Conservation (phyloP, 176 grass and related monocot species). For the Typha latifolia region DNA sequence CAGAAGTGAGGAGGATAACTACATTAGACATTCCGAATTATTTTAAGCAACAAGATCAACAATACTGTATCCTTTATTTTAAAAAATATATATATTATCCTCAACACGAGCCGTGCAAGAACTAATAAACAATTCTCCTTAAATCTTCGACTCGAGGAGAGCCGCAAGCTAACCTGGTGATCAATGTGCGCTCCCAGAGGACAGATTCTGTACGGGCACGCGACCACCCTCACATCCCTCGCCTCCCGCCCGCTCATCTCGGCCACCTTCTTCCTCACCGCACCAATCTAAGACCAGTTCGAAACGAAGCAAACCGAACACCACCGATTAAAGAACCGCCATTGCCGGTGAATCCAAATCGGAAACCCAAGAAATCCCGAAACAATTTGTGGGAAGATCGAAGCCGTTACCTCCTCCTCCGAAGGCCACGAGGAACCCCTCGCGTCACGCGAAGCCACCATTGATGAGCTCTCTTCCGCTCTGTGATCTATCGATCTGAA, state of each 20-base stretch:
- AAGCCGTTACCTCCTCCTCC: conserved; percentile 40
- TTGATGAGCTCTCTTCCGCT: not conserved
- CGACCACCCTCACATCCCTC: conserved; percentile 50
- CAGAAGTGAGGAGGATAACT: not conserved
- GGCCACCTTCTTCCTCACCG: conserved; percentile 53
- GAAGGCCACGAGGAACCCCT: conserved; percentile 31
- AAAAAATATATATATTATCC: no score
- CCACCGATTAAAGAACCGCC: not conserved
- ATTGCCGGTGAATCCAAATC: not conserved
- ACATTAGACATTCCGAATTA: not conserved
- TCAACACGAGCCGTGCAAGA: no score
- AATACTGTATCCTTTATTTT: not conserved
- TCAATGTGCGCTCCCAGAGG: conserved; percentile 85
- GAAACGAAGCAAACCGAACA: not conserved
- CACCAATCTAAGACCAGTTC: conserved; percentile 36
- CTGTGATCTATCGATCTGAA: not conserved
- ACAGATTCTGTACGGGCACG: conserved; percentile 92
- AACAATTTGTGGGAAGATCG: not conserved
- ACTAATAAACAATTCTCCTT: no score
- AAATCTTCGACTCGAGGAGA: no score
- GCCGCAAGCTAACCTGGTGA: conserved; percentile 53
- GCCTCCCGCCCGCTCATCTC: conserved; percentile 42
- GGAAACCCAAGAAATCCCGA: not conserved
- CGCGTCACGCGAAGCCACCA: conserved; percentile 27
- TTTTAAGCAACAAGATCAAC: not conserved